Conservation (phyloP, 805 yeast genomes). For the Myxozyma melibiosi region DNA sequence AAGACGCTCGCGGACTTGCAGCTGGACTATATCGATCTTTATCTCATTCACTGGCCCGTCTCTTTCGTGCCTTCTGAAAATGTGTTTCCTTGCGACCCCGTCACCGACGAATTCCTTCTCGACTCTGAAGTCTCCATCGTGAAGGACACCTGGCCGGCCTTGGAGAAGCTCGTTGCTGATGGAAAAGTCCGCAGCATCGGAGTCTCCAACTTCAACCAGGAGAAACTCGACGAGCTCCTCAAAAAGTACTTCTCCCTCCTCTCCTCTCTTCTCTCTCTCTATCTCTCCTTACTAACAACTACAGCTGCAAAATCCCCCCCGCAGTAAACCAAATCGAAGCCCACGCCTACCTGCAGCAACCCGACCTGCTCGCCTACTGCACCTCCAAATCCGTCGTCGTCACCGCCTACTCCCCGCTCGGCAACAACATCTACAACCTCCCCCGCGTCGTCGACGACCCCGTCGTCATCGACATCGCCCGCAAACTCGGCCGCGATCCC, state of each 20-base stretch:
- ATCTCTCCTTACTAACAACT: slow-evolving; percentile 57
- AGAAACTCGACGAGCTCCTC: slow-evolving; percentile 55
- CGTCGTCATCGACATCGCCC: slow-evolving; percentile 55
- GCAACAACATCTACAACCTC: slow-evolving; percentile 62
- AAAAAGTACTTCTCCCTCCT: slow-evolving; percentile 44
- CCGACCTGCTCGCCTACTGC: slow-evolving; percentile 57
- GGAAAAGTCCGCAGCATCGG: slow-evolving; percentile 69
- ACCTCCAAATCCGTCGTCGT: slow-evolving; percentile 54
- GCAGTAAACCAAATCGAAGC: slow-evolving; percentile 73
- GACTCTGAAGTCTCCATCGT: slow-evolving; percentile 59
- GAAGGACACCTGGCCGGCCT: slow-evolving; percentile 65
- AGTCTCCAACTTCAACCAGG: slow-evolving; percentile 65
- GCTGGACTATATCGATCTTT: slow-evolving; percentile 65
- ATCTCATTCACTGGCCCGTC: slow-evolving; percentile 69
- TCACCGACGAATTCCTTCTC: slow-evolving; percentile 46
- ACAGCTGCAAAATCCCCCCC: slow-evolving; percentile 57
- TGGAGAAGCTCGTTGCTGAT: slow-evolving; percentile 59
- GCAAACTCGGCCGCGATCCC: slow-evolving; percentile 54
- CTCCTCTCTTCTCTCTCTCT: slow-evolving; percentile 69
- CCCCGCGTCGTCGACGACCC: slow-evolving; percentile 52
- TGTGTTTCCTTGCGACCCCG: slow-evolving; percentile 48
- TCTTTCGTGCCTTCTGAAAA: slow-evolving; percentile 43
- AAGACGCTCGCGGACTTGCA: slow-evolving; percentile 54
- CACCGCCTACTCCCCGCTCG: slow-evolving; percentile 80
- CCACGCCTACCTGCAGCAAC: slow-evolving; percentile 72